A percentile compares a stretch with the other conserved stretches of the same genome.
Evolutionary conservation across 2,329 filamentous ascomycete genomes (phyloP).

Genomic region (Xylaria sp.): DNA sequence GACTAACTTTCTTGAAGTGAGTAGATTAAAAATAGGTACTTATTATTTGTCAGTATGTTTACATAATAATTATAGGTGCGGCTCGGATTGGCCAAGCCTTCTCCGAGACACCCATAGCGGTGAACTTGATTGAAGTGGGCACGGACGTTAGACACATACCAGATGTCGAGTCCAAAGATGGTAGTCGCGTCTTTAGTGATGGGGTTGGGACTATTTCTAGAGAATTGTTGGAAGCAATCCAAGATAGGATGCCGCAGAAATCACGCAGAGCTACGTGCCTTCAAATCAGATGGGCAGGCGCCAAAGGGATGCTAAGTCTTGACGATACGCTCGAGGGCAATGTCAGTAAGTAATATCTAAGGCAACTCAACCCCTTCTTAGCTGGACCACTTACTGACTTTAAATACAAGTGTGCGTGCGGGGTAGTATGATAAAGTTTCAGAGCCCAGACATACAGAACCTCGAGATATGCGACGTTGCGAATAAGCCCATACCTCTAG

Average conservation of each 20-base stretch:
- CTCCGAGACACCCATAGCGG: constrained; percentile 75
- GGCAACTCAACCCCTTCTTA: background rate
- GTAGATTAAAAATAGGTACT: constrained; percentile 1
- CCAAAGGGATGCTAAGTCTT: constrained; percentile 79
- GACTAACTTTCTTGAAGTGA: constrained; percentile 30
- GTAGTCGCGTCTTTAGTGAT: constrained; percentile 76
- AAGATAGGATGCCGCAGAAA: constrained; percentile 61
- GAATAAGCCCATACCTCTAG: constrained; percentile 73
- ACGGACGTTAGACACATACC: constrained; percentile 54
- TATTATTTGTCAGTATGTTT: background rate
- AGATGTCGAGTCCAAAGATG: constrained; percentile 63
- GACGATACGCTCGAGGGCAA: constrained; percentile 70
- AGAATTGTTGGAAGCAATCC: constrained; percentile 69
- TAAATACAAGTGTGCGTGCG: constrained; percentile 65
- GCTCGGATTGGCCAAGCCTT: constrained; percentile 75
- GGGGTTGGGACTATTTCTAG: constrained; percentile 80
- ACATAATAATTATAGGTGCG: constrained; percentile 49
- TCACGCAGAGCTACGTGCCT: constrained; percentile 70
- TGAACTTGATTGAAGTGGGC: constrained; percentile 58
- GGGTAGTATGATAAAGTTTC: constrained; percentile 83
- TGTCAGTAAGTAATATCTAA: constrained; percentile 44
- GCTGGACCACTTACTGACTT: constrained; percentile 1
- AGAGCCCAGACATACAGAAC: constrained; percentile 62
- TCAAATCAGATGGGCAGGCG: constrained; percentile 79
- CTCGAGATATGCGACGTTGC: constrained; percentile 79